Evolutionary conservation across 768 basidiomycete species (phyloP).

Genomic region (Hygrophoropsis aurantiaca): DNA sequence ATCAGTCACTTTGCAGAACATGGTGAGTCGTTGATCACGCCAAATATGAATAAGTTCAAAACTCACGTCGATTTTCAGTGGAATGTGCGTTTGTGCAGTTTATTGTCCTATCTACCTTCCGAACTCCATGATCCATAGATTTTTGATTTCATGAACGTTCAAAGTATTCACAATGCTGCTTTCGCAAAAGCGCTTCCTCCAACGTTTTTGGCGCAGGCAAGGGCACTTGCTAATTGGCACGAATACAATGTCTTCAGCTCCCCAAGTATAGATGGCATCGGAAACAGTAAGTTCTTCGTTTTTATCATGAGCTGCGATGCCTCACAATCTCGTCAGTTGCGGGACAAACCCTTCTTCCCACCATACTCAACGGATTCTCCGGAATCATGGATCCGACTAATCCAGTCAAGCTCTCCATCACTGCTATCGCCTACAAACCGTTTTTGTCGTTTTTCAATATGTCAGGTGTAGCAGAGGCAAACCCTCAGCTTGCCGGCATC

Average conservation of each 20-base stretch:
- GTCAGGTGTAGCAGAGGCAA: constrained; percentile 53
- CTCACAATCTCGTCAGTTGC: constrained; percentile 46
- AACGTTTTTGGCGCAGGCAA: constrained; percentile 51
- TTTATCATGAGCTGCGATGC: not conserved
- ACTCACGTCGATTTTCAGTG: constrained; percentile 28
- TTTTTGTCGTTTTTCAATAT: constrained; percentile 79
- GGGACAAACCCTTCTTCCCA: constrained; percentile 61
- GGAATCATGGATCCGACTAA: constrained; percentile 50
- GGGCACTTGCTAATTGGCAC: constrained; percentile 69
- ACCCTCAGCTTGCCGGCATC: constrained; percentile 56
- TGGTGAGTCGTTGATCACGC: constrained; percentile 42
- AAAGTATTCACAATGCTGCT: constrained; percentile 61
- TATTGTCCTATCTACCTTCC: not conserved
- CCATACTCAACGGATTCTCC: constrained; percentile 53
- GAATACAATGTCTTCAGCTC: constrained; percentile 69
- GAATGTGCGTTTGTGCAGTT: constrained; percentile 36
- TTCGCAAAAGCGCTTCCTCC: constrained; percentile 49
- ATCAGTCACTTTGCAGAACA: constrained; percentile 51
- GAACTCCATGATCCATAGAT: constrained; percentile 37
- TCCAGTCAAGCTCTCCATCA: constrained; percentile 56
- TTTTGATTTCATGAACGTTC: constrained; percentile 74
- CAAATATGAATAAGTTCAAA: not conserved
- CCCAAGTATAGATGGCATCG: constrained; percentile 51
- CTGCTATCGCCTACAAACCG: constrained; percentile 73
- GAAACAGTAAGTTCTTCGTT: constrained; percentile 50